phyloP scores from a whole-genome alignment of 2,329 filamentous ascomycete genomes.

The Aureobasidium namibiae region DNA sequence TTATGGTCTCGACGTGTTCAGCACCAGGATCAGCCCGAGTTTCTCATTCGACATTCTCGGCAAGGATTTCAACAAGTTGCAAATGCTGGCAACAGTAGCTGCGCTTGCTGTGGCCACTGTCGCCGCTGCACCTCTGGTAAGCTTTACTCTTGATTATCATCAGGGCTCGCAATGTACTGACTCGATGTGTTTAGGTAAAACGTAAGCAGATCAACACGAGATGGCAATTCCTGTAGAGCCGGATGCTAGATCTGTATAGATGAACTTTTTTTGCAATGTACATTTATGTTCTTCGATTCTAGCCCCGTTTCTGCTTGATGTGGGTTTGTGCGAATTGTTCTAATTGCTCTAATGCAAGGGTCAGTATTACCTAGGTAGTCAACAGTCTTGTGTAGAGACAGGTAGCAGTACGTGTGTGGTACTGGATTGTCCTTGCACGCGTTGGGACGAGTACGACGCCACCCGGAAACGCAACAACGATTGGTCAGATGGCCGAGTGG shows the following conservation, averaged over 20 bases:
- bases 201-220: conserved; percentile 61
- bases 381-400: no score
- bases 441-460: no score
- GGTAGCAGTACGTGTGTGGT: no score
- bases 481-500: background rate
- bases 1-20: conserved; percentile 82
- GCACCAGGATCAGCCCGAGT: conserved; percentile 77
- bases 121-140: conserved; percentile 77
- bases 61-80: conserved; percentile 86
- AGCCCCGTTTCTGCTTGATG: background rate
- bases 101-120: conserved; percentile 70
- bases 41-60: conserved; percentile 86
- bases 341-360: no score
- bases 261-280: background rate
- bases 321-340: no score
- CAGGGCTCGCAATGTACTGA: conserved; percentile 22
- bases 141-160: conserved; percentile 28
- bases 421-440: no score
- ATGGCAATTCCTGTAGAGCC: conserved; percentile 42
- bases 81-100: conserved; percentile 73
- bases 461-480: no score
- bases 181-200: conserved; percentile 32
- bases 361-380: no score
- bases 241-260: background rate
- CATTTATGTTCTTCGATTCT: background rate